Base-by-base conservation (phyloP, 163 green algal genomes). In the Scenedesmus sp. region DNA sequence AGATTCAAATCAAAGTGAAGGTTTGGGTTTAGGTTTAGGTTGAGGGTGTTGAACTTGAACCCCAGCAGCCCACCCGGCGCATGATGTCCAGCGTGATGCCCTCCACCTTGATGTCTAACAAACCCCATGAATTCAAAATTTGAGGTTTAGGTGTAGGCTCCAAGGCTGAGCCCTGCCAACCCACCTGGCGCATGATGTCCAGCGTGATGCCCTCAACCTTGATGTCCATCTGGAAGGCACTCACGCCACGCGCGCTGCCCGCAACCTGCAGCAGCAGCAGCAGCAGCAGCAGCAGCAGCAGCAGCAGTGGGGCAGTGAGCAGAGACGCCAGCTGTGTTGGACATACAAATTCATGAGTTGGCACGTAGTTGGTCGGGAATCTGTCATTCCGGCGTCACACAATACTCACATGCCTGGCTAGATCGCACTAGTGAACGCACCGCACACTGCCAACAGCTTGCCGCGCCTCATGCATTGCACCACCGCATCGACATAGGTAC, bases 181-280 rank as follows among this genome's bases (percentile, higher is more conserved):
- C 18, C 57, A 91, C 87, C 87, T 86, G 66, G 10, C n/a, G 55
- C 96, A 99, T 97, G 92, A 99, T 98, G 34, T 96, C 95, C 13
- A 99, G 91, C 0, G 98, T 99, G 94, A 99, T 99, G 88, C 98
- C 98, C 92, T 99, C 97, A 20, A 98, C 97, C 96, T 99, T 99
- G 94, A 99, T 99, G 94, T 99, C 98, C 97, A 99, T 99, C 91
- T 99, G 98, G 95, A 99, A 99, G 16, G 98, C 98, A 54, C 97
- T 99, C 83, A 99, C 96, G 70, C 93, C 92, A 12, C 97, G 90
- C 6, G 90, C 94, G 84, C 98, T 96, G 56, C 98, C 97, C 6
- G 98, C 97, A 16, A 99, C 97, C 89, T 94, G 88, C 26, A 46
- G 66, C 59, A 55, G 67, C 20, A 18, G 26, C 60, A 84, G 73